These are phyloP conservation scores for Lipomyces yarrowii DNA, from an alignment of 1,139 yeast species.

Conservation along the genomic window DNA sequence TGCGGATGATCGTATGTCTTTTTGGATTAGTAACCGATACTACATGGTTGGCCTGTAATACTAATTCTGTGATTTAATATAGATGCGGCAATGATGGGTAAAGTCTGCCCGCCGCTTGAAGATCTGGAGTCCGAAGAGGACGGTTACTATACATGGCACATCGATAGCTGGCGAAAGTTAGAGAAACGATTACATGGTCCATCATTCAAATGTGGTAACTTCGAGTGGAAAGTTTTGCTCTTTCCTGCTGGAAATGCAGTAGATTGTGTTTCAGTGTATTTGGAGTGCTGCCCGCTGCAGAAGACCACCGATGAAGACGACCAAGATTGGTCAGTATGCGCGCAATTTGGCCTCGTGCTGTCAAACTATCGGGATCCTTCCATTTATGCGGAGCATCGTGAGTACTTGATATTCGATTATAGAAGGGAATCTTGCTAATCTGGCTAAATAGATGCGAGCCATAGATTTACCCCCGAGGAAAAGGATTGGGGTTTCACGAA, in stretches of 20 bases:
- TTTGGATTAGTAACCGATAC: background rate
- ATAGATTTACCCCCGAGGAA: slow-evolving; percentile 72
- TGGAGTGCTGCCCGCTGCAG: slow-evolving; percentile 40
- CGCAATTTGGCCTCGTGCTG: slow-evolving; percentile 82
- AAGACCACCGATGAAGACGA: slow-evolving; percentile 41
- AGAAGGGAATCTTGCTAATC: slow-evolving; percentile 43
- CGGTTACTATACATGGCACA: slow-evolving; percentile 57
- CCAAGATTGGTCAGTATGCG: slow-evolving; percentile 78
- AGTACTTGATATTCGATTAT: slow-evolving; percentile 6
- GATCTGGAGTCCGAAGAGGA: slow-evolving; percentile 32
- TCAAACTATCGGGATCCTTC: slow-evolving; percentile 79
- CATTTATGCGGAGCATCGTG: slow-evolving; percentile 48
- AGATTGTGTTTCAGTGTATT: slow-evolving; percentile 41
- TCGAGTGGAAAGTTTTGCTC: slow-evolving; percentile 59
- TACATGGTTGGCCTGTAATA: background rate
- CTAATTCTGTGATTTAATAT: background rate
- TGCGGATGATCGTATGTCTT: slow-evolving; percentile 20
- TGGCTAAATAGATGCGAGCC: slow-evolving; percentile 57
- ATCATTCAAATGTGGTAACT: slow-evolving; percentile 64
- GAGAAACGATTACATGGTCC: slow-evolving; percentile 49
- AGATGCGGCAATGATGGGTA: slow-evolving; percentile 39
- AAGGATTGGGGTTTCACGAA: slow-evolving; percentile 96
- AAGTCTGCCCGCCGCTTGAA: slow-evolving; percentile 38
- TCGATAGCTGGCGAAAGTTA: slow-evolving; percentile 63
- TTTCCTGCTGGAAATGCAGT: slow-evolving; percentile 62